Evolutionary conservation across 176 grass and related monocot species (phyloP).

Genomic region (Oryza punctata): DNA sequence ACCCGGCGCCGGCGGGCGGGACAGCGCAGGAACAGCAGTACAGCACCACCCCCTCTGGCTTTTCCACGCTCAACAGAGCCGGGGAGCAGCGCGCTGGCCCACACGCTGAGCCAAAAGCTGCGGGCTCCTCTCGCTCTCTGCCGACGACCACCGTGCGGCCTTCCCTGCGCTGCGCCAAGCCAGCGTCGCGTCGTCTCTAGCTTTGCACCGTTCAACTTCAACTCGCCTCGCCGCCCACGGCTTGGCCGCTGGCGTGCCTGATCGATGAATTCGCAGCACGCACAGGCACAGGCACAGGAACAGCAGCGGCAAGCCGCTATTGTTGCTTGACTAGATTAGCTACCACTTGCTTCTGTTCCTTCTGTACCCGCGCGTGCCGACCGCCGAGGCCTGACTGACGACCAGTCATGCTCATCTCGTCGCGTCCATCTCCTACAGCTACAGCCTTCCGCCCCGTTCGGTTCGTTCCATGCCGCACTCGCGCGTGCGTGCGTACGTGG

Average conservation of each 20-base stretch:
- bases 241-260: too few relatives aligned
- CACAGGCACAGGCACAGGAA: too few relatives aligned
- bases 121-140: conserved; percentile 28
- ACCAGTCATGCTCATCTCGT: background rate
- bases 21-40: background rate
- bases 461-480: too few relatives aligned
- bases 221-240: too few relatives aligned
- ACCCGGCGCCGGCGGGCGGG: background rate
- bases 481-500: background rate
- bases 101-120: conserved; percentile 34
- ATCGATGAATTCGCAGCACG: background rate
- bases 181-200: too few relatives aligned
- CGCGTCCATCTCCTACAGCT: background rate
- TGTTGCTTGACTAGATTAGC: too few relatives aligned
- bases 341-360: background rate
- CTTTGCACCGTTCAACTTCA: too few relatives aligned
- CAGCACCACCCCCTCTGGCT: conserved; percentile 25
- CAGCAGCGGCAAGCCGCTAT: too few relatives aligned
- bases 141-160: conserved; percentile 51
- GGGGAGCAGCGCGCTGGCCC: background rate
- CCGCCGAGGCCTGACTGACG: too few relatives aligned
- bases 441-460: background rate
- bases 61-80: conserved; percentile 7
- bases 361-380: background rate
- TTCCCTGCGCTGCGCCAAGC: too few relatives aligned